Conservation (phyloP, 768 basidiomycete species). For the Xanthoconium purpureum region DNA sequence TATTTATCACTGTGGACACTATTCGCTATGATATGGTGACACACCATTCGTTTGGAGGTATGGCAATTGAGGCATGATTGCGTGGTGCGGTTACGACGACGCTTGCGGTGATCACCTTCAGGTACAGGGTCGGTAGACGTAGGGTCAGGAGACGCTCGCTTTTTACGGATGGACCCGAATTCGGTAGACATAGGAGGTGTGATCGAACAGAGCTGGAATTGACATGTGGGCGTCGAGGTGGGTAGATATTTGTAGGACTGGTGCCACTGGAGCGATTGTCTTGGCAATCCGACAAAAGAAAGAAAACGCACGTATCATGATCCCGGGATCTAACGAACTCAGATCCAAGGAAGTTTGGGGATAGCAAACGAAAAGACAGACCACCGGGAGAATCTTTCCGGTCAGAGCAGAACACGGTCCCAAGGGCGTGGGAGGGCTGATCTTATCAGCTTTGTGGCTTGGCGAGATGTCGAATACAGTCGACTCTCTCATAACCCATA, state of each 20-base stretch:
- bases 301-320: slow-evolving; percentile 2
- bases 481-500: too few relatives aligned
- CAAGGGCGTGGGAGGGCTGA: slow-evolving; percentile 24
- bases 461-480: slow-evolving; percentile 6
- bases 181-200: slow-evolving; percentile 28
- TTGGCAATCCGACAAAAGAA: slow-evolving; percentile 20
- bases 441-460: slow-evolving; percentile 2
- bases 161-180: slow-evolving; percentile 27
- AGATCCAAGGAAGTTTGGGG: slow-evolving; percentile 3
- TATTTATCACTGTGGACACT: background rate
- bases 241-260: slow-evolving; percentile 28
- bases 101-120: slow-evolving; percentile 55
- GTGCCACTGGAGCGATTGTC: slow-evolving; percentile 2
- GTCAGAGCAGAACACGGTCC: slow-evolving; percentile 11
- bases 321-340: slow-evolving; percentile 14
- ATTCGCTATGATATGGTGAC: slow-evolving; percentile 2
- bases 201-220: slow-evolving; percentile 1
- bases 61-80: slow-evolving; percentile 75
- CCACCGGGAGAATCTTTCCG: slow-evolving; percentile 15
- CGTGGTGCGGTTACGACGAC: slow-evolving; percentile 68
- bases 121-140: slow-evolving; percentile 31
- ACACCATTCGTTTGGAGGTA: slow-evolving; percentile 70
- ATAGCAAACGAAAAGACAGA: slow-evolving; percentile 12
- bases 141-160: slow-evolving; percentile 25
- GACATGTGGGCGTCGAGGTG: slow-evolving; percentile 1